These are phyloP conservation scores for Trichoderma lentiforme DNA, from an alignment of 2,329 filamentous ascomycete species.

Conservation along the genomic window DNA sequence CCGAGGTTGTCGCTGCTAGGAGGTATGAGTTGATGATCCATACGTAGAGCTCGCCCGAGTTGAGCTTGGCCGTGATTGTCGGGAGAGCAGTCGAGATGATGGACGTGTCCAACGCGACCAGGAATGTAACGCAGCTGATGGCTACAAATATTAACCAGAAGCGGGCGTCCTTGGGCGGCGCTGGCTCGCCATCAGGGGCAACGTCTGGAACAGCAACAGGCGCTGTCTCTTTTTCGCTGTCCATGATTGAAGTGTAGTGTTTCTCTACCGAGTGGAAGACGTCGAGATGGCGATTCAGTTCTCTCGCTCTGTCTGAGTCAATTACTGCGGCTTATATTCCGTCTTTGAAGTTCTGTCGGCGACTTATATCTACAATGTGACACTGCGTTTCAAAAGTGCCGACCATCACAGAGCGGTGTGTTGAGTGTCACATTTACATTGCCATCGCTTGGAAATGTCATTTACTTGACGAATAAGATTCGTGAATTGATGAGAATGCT, in stretches of 20 bases:
- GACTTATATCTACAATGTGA: neutral
- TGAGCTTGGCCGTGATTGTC: slow-evolving; percentile 27
- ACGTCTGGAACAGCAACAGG: neutral
- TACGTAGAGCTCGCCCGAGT: neutral
- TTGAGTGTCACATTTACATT: too few species aligned
- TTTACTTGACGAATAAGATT: neutral
- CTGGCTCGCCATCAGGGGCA: neutral
- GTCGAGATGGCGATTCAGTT: neutral
- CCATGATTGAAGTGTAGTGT: neutral
- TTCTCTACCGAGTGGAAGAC: neutral
- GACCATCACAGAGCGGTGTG: neutral
- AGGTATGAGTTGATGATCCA: neutral
- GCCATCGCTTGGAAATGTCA: neutral
- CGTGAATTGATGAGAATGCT: neutral
- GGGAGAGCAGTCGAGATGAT: slow-evolving; percentile 58
- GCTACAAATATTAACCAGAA: slow-evolving; percentile 21
- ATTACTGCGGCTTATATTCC: neutral
- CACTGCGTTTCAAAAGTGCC: neutral
- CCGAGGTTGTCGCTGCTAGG: slow-evolving; percentile 22
- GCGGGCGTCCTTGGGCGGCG: neutral
- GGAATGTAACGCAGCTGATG: slow-evolving; percentile 29
- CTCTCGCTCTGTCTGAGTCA: neutral
- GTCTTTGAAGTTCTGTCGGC: neutral
- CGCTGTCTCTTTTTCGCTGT: neutral
- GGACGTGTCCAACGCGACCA: slow-evolving; percentile 45